Conservation (phyloP, 2,329 filamentous ascomycete genomes). For the Teratosphaeria epicoccoides region DNA sequence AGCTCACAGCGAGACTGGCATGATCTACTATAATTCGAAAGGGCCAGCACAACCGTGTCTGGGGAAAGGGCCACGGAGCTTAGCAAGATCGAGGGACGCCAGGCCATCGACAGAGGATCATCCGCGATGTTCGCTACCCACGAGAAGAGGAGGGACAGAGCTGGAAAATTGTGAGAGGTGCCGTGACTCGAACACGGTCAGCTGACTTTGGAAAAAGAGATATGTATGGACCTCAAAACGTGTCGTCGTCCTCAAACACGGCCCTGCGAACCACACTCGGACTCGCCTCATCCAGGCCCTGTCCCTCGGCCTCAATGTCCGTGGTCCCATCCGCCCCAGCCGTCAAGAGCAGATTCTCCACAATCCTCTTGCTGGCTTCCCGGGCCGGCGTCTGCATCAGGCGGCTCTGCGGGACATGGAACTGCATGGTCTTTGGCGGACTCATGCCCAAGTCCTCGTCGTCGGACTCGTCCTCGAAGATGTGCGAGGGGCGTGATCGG, state of each 20-base stretch:
- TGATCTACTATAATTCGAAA: too few relatives aligned
- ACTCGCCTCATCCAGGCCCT: conserved; percentile 32
- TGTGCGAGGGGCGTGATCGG: conserved; percentile 8
- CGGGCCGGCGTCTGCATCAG: conserved; percentile 72
- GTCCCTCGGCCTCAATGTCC: conserved; percentile 33
- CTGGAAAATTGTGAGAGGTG: too few relatives aligned
- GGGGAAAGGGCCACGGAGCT: too few relatives aligned
- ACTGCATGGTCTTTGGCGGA: conserved; percentile 88
- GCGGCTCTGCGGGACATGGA: conserved; percentile 65
- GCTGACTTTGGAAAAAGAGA: too few relatives aligned
- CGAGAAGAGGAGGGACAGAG: too few relatives aligned
- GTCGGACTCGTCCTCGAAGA: conserved; percentile 38
- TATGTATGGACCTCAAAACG: too few relatives aligned
- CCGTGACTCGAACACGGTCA: too few relatives aligned
- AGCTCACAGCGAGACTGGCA: too few relatives aligned
- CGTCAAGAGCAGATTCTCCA: conserved; percentile 67
- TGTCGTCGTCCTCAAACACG: conserved; percentile 37
- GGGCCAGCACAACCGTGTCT: too few relatives aligned
- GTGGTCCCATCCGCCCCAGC: conserved; percentile 53
- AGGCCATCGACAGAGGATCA: too few relatives aligned
- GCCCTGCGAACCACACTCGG: conserved; percentile 37
- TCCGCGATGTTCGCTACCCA: too few relatives aligned
- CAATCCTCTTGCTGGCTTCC: conserved; percentile 70
- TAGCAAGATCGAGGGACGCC: too few relatives aligned
- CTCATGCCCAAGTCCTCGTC: conserved; percentile 51